Percentiles rank a stretch among this genome's conserved stretches.
These are phyloP conservation scores for Beta lomatogona DNA, from an alignment of 179 eudicot species.

Conservation along the genomic window DNA sequence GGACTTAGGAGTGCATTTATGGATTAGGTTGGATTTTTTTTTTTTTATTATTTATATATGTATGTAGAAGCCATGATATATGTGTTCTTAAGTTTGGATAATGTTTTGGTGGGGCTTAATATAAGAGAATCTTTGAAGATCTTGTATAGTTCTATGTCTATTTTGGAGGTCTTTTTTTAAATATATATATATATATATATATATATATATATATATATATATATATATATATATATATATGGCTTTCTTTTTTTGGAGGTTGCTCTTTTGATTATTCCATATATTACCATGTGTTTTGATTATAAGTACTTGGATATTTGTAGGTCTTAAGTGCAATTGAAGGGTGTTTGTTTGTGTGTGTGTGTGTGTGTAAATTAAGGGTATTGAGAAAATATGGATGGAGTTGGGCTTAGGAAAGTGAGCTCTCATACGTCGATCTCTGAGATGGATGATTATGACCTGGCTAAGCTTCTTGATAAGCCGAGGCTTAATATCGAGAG, in stretches of 20 bases:
- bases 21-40: slow-evolving; percentile 18
- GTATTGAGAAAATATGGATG: slow-evolving; percentile 57
- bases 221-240: no score
- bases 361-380: slow-evolving; percentile 15
- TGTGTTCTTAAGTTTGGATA: slow-evolving; percentile 25
- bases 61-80: slow-evolving; percentile 7
- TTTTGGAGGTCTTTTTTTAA: slow-evolving; percentile 23
- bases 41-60: neutral
- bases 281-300: neutral
- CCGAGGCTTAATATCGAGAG: slow-evolving; percentile 83
- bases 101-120: neutral
- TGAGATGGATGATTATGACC: slow-evolving; percentile 84
- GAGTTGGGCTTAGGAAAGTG: slow-evolving; percentile 67
- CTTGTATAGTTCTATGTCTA: slow-evolving; percentile 14
- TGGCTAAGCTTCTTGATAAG: slow-evolving; percentile 80
- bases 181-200: neutral
- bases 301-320: slow-evolving; percentile 6
- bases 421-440: slow-evolving; percentile 83
- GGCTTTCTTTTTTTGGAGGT: slow-evolving; percentile 8
- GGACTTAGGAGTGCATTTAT: neutral
- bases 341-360: slow-evolving; percentile 12
- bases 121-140: slow-evolving; percentile 27
- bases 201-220: no score
- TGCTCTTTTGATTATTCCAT: slow-evolving; percentile 1
- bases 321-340: slow-evolving; percentile 19